Evolutionary conservation across 805 yeast species (phyloP), one percentile per base, ranked within the genome.

Genomic region (Saccharomycopsis babjevae): DNA sequence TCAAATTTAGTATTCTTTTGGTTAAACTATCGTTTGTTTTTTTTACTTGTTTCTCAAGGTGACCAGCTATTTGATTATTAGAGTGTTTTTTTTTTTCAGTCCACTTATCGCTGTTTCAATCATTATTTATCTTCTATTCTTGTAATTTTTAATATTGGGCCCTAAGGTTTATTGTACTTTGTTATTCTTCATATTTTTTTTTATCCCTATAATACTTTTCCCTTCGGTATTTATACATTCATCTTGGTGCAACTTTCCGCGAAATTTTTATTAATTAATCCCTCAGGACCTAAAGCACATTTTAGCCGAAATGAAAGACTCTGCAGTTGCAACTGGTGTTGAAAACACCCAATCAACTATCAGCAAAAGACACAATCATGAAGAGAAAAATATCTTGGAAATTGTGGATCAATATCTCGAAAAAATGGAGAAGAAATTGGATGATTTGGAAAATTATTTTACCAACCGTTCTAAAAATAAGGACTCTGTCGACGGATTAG

Each of bases 391-490:
- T 13, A 22, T 63, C 13, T 46, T 64, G 28, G 54, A 46, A 10
- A 56, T 46, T 15, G 36, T 62, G 1, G 64, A 64, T 28, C 43
- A 38, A 2, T 64, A 62, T 36, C 56, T 64, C 5, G 64, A 62
- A 30, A 43, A 28, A 11, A 55, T 64, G 16, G 64, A 64, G 34
- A 32, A 54, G 10, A 59, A 59, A 34, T 54, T 63, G 11, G 61
- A 63, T 36, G n/a, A 28, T 18, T 61, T 63, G 34, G 66, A 63
- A 43, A 20, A 54, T 5, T 63, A 57, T 43, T 63, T 63, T 40
- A 39, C 50, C 16, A 15, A 55, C 18, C 36, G 39, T 10, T 36
- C 39, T 34, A 22, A n/a, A 8, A 59, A 15, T 34, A 30, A 28
- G 16, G 28, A 43, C 16, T 10, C 30, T 15, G 34, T 50, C 18